Conservation (phyloP, 2,329 filamentous ascomycete species). For the Taxawa tesnikishii region DNA sequence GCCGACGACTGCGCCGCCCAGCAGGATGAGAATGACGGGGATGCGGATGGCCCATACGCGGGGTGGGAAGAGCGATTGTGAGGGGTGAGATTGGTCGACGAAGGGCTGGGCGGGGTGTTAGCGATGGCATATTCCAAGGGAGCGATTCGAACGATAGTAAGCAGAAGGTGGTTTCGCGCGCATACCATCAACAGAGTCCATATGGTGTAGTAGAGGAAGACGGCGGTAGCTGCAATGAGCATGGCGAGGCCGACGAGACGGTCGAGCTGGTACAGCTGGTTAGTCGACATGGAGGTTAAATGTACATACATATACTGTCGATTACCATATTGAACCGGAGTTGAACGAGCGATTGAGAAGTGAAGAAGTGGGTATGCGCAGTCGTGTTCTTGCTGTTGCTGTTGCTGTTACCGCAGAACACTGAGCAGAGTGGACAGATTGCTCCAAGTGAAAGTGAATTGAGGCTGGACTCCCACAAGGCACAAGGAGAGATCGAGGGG, state of each 20-base stretch:
- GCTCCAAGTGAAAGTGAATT: too few species aligned
- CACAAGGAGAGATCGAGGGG: too few species aligned
- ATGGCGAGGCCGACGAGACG: slow-evolving; percentile 68
- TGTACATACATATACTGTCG: too few species aligned
- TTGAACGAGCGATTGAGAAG: too few species aligned
- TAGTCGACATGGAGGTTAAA: too few species aligned
- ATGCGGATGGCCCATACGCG: slow-evolving; percentile 98
- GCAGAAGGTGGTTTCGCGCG: slow-evolving; percentile 4
- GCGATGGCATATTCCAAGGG: slow-evolving; percentile 1
- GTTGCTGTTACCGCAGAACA: too few species aligned
- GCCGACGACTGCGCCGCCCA: slow-evolving; percentile 86
- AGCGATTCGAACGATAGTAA: neutral
- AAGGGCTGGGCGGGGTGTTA: slow-evolving; percentile 59
- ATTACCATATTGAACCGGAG: too few species aligned
- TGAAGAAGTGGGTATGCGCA: too few species aligned
- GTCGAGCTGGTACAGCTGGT: too few species aligned
- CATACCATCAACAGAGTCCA: slow-evolving; percentile 95
- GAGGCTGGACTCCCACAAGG: too few species aligned
- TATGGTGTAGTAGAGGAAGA: slow-evolving; percentile 88
- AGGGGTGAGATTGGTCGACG: slow-evolving; percentile 84
- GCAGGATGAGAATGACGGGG: slow-evolving; percentile 86
- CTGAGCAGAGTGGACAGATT: too few species aligned
- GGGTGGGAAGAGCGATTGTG: slow-evolving; percentile 90
- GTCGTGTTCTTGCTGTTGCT: too few species aligned
- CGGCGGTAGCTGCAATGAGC: slow-evolving; percentile 59